Evolutionary conservation across 805 yeast species (phyloP).

Genomic region (Ogataea wickerhamii): DNA sequence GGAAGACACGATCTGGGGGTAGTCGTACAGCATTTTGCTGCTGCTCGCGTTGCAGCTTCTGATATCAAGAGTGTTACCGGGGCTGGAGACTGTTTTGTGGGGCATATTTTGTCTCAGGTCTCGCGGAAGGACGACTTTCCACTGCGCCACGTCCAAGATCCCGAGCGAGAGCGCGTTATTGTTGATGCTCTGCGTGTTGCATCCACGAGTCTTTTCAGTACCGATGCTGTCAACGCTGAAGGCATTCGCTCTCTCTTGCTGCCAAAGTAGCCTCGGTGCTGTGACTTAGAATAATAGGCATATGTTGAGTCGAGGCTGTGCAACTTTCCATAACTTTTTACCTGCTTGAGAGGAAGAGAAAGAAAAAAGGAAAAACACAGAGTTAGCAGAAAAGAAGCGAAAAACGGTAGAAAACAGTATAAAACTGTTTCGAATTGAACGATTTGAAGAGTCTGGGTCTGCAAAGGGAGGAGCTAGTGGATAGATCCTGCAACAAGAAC

Average conservation of each 20-base stretch:
- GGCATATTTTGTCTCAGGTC: constrained; percentile 50
- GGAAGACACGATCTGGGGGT: constrained; percentile 44
- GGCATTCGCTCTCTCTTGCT: constrained; percentile 8
- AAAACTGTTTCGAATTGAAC: no score
- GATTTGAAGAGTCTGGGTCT: no score
- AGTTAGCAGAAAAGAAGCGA: background rate
- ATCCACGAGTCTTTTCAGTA: constrained; percentile 19
- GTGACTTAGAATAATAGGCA: no score
- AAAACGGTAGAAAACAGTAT: background rate
- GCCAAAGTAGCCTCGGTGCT: no score
- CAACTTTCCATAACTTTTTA: background rate
- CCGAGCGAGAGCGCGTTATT: constrained; percentile 21
- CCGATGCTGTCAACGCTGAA: constrained; percentile 23
- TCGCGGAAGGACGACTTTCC: constrained; percentile 16
- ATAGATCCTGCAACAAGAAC: no score
- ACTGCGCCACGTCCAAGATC: constrained; percentile 9
- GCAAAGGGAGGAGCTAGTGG: no score
- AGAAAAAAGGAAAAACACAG: background rate
- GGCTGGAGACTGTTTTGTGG: constrained; percentile 82
- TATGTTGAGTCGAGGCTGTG: background rate
- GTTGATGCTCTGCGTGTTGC: constrained; percentile 28
- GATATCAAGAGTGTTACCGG: constrained; percentile 70
- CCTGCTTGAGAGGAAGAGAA: background rate
- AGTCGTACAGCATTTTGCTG: constrained; percentile 58
- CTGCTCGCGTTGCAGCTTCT: constrained; percentile 29